Evolutionary conservation across 345 rosid species (phyloP), one percentile per base, ranked within the genome.

Genomic region (Aurinia saxatilis): DNA sequence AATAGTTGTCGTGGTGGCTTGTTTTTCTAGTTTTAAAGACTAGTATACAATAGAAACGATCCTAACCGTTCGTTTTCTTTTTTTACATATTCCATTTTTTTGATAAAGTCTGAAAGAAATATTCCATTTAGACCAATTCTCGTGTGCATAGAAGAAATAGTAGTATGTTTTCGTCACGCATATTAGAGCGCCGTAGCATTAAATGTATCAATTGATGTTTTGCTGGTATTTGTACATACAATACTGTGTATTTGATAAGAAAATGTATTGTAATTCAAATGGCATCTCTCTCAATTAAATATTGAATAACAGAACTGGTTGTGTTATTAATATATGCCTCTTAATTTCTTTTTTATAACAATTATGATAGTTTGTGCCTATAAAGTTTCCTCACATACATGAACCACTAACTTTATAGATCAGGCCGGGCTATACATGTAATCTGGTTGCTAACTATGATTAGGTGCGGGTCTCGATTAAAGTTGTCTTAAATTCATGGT

Each of bases 401-500:
- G 19, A 55, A 14, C 18, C 6, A 27, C 6, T 19, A 14, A n/a
- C 56, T 29, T 11, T 66, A 9, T 8, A 59, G 65, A 67, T 50
- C 52, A 50, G 13, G 40, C 60, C 15, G 17, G 37, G 23, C 66
- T 59, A 59, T n/a, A n/a, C n/a, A n/a, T 52, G 30, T 16, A 50
- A 58, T 14, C 13, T 60, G 60, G 17, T 17, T 25, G 54, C 25
- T 50, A 60, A 50, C 42, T 12, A 59, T 34, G 18, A n/a, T 68
- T 42, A 68, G 49, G 67, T 44, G 67, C 13, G 46, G 17, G 41
- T 50, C 60, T 68, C 73, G 7, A 59, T 34, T 42, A 68, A 68
- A 60, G 52, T 5, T 41, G 39, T 68, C 73, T 68, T 59, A 50
- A 68, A 59, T 68, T 59, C 72, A 67, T 58, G 52, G 53, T 58